A percentile compares a stretch with the other conserved stretches of the same genome.
These are phyloP conservation scores for Mrakia gelida DNA, from an alignment of 768 basidiomycete genomes.

Conservation along the genomic window DNA sequence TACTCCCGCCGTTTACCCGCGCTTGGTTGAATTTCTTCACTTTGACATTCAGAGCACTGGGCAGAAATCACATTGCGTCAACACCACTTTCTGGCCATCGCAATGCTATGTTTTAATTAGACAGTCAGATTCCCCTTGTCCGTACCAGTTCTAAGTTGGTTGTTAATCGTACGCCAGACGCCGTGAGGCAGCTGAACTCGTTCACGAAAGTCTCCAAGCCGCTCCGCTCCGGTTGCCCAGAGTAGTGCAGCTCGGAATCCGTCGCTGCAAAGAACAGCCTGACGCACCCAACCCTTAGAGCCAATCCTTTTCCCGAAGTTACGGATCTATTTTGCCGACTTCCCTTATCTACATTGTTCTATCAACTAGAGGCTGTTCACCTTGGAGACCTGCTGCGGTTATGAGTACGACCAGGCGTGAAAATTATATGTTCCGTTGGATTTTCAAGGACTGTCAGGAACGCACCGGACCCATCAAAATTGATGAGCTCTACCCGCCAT, in stretches of 20 bases:
- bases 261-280: constrained; percentile 69
- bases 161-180: constrained; percentile 63
- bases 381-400: constrained; percentile 76
- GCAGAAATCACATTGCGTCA: constrained; percentile 77
- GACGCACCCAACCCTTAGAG: constrained; percentile 74
- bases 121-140: constrained; percentile 79
- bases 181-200: constrained; percentile 57
- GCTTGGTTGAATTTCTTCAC: constrained; percentile 76
- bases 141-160: constrained; percentile 70
- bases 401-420: constrained; percentile 70
- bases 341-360: constrained; percentile 76
- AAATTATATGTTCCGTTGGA: constrained; percentile 68
- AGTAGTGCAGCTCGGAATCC: constrained; percentile 67
- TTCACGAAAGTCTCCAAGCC: constrained; percentile 49
- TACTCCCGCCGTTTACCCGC: constrained; percentile 74
- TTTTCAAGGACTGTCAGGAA: constrained; percentile 75
- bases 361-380: constrained; percentile 77
- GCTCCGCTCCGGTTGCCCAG: constrained; percentile 54
- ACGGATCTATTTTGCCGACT: constrained; percentile 76
- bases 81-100: constrained; percentile 70
- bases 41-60: constrained; percentile 78
- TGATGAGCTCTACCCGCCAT: constrained; percentile 68
- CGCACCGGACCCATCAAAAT: constrained; percentile 67
- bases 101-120: constrained; percentile 81
- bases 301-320: constrained; percentile 75